Conservation (phyloP, 163 green algal species). For the Dunaliella salina region DNA sequence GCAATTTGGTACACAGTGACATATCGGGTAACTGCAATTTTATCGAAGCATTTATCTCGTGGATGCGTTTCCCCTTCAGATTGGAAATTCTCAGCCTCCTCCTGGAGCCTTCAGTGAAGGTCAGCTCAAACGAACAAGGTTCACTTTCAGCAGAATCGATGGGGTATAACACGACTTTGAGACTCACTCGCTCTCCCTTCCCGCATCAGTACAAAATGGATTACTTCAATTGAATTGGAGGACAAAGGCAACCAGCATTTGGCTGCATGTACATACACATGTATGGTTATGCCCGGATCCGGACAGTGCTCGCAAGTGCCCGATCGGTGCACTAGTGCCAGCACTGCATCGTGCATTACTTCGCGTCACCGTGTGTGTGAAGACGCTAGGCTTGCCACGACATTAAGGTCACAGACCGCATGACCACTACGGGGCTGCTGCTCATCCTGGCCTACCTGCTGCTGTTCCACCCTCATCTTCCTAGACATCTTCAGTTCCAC, state of each 20-base stretch:
- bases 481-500: conserved; percentile 91
- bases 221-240: conserved; percentile 32
- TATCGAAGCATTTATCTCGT: no score
- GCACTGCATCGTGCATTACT: conserved; percentile 66
- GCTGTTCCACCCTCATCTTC: conserved; percentile 62
- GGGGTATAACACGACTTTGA: no score
- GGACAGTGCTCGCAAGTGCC: conserved; percentile 42
- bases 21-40: no score
- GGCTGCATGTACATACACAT: conserved; percentile 85
- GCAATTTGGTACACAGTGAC: no score
- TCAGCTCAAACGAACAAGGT: no score
- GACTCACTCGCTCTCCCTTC: no score
- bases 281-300: conserved; percentile 81
- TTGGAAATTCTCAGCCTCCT: no score
- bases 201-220: no score
- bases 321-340: no score
- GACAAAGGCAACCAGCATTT: conserved; percentile 58
- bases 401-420: conserved; percentile 96
- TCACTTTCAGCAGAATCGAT: no score
- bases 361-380: conserved; percentile 87
- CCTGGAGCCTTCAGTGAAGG: no score
- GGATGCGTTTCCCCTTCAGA: no score
- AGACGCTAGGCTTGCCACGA: conserved; percentile 87
- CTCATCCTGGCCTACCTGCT: conserved; percentile 60
- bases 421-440: conserved; percentile 83